phyloP scores from a whole-genome alignment of 1,284 basidiomycete genomes.

The Trichosporon sp. region DNA sequence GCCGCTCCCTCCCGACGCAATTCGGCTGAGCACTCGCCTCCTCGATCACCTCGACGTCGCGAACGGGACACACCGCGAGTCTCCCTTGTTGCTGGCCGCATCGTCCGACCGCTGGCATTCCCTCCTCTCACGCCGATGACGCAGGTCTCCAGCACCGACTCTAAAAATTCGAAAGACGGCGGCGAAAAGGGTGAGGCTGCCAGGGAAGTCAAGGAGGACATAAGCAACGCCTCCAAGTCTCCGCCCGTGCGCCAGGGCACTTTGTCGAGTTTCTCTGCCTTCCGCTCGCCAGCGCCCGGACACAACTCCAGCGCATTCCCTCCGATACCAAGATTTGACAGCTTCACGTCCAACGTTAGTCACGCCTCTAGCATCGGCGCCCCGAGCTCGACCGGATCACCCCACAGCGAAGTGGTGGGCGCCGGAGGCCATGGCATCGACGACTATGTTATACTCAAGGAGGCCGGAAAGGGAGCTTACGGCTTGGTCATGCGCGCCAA shows the following conservation, averaged over 20 bases:
- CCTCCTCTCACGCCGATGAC: constrained; percentile 38
- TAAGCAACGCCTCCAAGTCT: neutral
- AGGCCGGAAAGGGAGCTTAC: constrained; percentile 95
- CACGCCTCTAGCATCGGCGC: constrained; percentile 50
- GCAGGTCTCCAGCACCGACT: constrained; percentile 6
- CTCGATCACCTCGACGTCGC: constrained; percentile 49
- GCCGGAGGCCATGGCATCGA: constrained; percentile 55
- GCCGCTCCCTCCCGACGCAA: constrained; percentile 25
- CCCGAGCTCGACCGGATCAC: constrained; percentile 50
- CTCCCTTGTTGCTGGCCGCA: constrained; percentile 54
- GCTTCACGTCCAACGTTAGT: constrained; percentile 37
- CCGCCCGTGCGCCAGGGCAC: constrained; percentile 19
- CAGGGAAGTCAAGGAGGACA: constrained; percentile 11
- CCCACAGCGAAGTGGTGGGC: constrained; percentile 49
- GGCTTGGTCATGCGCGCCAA: constrained; percentile 89
- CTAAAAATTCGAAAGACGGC: constrained; percentile 1
- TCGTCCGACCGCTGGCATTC: constrained; percentile 52
- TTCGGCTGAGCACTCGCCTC: constrained; percentile 32
- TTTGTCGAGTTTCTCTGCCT: constrained; percentile 55
- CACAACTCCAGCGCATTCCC: constrained; percentile 24
- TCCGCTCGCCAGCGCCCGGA: constrained; percentile 38
- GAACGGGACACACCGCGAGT: constrained; percentile 46
- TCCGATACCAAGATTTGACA: constrained; percentile 41
- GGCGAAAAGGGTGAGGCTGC: neutral
- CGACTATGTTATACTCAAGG: constrained; percentile 69